Percentiles rank a stretch among this genome's conserved stretches.
Evolutionary conservation across 2,329 filamentous ascomycete species (phyloP).

Genomic region (Phyllosticta citrichinensis): DNA sequence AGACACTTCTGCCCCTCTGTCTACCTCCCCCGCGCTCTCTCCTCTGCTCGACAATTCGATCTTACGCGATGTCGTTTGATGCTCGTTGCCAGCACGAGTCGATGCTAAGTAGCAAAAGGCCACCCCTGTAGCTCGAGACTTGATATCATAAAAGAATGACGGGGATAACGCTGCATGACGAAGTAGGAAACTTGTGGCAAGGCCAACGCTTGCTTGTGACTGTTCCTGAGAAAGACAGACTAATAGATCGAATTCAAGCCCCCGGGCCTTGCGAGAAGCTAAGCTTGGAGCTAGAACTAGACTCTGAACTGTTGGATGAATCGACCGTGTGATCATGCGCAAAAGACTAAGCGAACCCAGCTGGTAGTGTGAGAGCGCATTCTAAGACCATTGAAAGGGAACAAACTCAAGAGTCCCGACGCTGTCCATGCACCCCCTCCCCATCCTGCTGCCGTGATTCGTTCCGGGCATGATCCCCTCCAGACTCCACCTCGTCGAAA

Average conservation of each 20-base stretch:
- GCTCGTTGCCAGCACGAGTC: no score
- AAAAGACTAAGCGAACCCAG: background rate
- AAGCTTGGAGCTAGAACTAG: background rate
- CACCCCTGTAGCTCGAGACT: no score
- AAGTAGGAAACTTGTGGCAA: no score
- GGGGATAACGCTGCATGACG: no score
- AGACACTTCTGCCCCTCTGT: no score
- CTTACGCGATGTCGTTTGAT: no score
- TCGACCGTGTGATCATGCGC: background rate
- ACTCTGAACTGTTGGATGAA: background rate
- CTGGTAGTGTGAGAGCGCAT: background rate
- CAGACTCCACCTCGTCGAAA: background rate
- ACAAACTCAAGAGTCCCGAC: background rate
- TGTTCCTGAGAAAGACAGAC: no score
- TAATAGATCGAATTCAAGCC: background rate
- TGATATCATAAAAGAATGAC: no score
- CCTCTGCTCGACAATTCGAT: no score
- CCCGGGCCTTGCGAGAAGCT: background rate
- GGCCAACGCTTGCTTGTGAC: no score
- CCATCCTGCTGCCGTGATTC: background rate
- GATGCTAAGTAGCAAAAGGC: no score
- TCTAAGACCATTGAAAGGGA: background rate
- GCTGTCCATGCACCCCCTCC: background rate
- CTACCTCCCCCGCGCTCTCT: no score
- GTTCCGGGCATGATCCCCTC: background rate